These are phyloP conservation scores for Russula sp. DNA, from an alignment of 768 basidiomycete species.

Conservation along the genomic window DNA sequence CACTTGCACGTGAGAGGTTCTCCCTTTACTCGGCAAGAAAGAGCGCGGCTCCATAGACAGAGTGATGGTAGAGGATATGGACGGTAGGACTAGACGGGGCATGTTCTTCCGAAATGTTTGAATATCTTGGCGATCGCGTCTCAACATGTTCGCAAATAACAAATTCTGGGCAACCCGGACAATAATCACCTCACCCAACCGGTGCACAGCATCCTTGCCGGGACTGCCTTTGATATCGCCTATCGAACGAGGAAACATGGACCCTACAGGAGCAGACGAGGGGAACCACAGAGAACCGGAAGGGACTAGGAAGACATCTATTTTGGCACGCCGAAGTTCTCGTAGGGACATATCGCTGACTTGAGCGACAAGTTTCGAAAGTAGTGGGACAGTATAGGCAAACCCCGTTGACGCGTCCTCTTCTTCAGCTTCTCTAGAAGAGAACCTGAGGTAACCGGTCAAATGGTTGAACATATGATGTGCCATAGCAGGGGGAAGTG, in stretches of 20 bases:
- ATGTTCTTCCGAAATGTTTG: constrained; percentile 64
- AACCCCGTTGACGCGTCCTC: constrained; percentile 50
- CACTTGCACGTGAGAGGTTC: background rate
- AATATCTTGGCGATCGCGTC: constrained; percentile 64
- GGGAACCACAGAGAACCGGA: constrained; percentile 71
- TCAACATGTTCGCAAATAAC: constrained; percentile 61
- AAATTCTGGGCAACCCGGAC: constrained; percentile 71
- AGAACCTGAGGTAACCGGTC: constrained; percentile 60
- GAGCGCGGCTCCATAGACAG: constrained; percentile 21
- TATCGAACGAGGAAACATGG: constrained; percentile 59
- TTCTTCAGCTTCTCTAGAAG: constrained; percentile 45
- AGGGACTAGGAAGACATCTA: constrained; percentile 66
- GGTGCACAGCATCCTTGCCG: constrained; percentile 36
- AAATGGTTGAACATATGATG: constrained; percentile 70
- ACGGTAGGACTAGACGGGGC: constrained; percentile 57
- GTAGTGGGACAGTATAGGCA: constrained; percentile 53
- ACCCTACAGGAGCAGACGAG: constrained; percentile 48
- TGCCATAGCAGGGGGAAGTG: constrained; percentile 60
- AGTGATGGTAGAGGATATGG: constrained; percentile 32
- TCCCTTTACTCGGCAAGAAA: constrained; percentile 22
- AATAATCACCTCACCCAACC: constrained; percentile 55
- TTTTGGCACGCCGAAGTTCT: constrained; percentile 68
- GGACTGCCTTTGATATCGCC: constrained; percentile 39
- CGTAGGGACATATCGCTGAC: constrained; percentile 71
- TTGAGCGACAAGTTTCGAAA: constrained; percentile 57